A percentile compares a stretch with the other conserved stretches of the same genome.
Conservation (phyloP, 495 filamentous ascomycete genomes). For the Sabuloglossum arenarium region DNA sequence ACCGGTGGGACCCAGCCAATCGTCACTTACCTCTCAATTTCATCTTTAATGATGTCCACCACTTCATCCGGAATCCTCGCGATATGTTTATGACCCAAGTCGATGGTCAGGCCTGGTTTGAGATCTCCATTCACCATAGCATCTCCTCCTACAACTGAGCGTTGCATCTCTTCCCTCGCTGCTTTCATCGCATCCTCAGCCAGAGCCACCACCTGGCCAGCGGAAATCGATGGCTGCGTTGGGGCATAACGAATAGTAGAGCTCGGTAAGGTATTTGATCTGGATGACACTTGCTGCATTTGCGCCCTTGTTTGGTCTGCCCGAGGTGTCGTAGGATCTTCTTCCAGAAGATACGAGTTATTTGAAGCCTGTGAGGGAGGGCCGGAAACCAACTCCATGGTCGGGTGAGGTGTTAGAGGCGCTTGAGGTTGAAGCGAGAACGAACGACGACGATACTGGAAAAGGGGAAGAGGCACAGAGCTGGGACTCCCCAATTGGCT, state of each 20-base stretch:
- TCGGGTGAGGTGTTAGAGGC: neutral
- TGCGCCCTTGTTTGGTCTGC: neutral
- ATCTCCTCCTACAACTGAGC: constrained; percentile 41
- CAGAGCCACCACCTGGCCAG: constrained; percentile 29
- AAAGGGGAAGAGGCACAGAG: neutral
- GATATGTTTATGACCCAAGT: constrained; percentile 69
- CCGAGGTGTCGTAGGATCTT: neutral
- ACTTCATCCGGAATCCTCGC: constrained; percentile 67
- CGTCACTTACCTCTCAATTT: constrained; percentile 58
- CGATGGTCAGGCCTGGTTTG: constrained; percentile 66
- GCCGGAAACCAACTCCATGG: neutral
- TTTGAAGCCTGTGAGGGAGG: neutral
- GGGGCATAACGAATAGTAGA: neutral
- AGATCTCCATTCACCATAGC: constrained; percentile 36
- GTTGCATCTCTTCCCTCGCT: constrained; percentile 46
- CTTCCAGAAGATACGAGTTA: neutral
- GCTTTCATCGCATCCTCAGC: constrained; percentile 43
- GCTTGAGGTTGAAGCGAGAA: neutral
- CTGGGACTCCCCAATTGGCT: neutral
- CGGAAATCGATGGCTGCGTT: neutral
- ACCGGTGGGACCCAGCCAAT: no score
- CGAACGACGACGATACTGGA: neutral
- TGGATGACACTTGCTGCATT: neutral
- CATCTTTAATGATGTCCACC: constrained; percentile 78
- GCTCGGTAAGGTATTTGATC: neutral